Evolutionary conservation across 1,284 basidiomycete genomes (phyloP).

Genomic region (Pulveroboletus sp.): DNA sequence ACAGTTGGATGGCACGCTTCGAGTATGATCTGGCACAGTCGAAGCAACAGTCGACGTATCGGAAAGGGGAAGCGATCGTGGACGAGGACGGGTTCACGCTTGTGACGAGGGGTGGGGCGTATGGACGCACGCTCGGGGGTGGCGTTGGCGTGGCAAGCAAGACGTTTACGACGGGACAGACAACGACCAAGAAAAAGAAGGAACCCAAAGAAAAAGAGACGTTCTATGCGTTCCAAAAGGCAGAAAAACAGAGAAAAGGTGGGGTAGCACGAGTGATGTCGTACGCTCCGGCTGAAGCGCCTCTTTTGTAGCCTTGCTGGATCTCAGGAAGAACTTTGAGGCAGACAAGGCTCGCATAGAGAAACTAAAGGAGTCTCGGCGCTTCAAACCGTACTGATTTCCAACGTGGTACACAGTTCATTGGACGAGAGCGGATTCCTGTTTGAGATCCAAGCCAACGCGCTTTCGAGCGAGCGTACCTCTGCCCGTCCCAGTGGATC

Average conservation of each 20-base stretch:
- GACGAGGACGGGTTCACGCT: conserved; percentile 93
- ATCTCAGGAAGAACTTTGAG: conserved; percentile 80
- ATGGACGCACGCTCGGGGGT: conserved; percentile 80
- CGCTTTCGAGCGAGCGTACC: not conserved
- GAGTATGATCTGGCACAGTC: conserved; percentile 67
- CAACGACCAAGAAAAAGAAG: conserved; percentile 54
- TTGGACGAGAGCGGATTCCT: too few relatives aligned
- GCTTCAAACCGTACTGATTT: conserved; percentile 80
- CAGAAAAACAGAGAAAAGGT: conserved; percentile 85
- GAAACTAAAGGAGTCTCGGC: conserved; percentile 71
- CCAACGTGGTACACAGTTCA: not conserved
- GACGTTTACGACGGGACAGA: conserved; percentile 58
- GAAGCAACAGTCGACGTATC: conserved; percentile 64
- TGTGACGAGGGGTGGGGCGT: conserved; percentile 83
- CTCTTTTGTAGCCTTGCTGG: conserved; percentile 43
- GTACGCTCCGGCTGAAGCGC: conserved; percentile 2
- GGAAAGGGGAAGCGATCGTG: conserved; percentile 79
- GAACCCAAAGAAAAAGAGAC: conserved; percentile 66
- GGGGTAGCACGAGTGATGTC: conserved; percentile 22
- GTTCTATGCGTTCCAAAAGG: conserved; percentile 87
- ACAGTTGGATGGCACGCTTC: conserved; percentile 70
- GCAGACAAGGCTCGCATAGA: conserved; percentile 86
- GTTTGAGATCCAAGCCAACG: too few relatives aligned
- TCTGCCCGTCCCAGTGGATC: not conserved
- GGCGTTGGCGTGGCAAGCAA: conserved; percentile 78